phyloP scores from a whole-genome alignment of 768 basidiomycete species.

The Grammothele lineata region DNA sequence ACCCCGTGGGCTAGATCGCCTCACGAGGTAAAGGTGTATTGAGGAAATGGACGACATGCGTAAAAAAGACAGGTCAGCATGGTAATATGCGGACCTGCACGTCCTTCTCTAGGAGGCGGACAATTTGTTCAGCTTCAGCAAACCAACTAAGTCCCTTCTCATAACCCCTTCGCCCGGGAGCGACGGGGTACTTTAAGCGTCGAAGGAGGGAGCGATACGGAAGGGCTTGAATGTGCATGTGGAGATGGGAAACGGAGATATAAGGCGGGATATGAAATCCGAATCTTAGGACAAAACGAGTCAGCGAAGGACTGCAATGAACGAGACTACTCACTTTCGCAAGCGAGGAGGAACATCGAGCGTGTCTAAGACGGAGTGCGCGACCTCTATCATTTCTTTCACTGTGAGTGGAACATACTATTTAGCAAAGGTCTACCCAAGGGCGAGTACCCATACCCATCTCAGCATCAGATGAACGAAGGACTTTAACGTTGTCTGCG shows the following conservation, averaged over 20 bases:
- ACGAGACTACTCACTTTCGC: conserved; percentile 39
- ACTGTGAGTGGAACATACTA: conserved; percentile 28
- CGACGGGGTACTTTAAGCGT: conserved; percentile 46
- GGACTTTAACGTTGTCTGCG: conserved; percentile 52
- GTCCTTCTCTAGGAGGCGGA: conserved; percentile 54
- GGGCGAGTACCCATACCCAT: conserved; percentile 46
- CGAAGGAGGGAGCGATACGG: conserved; percentile 48
- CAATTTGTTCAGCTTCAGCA: conserved; percentile 54
- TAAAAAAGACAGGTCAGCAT: conserved; percentile 25
- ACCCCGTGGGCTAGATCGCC: too few species aligned
- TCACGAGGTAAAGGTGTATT: too few species aligned
- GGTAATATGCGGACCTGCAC: conserved; percentile 48
- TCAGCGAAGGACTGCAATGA: not conserved
- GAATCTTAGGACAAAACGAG: conserved; percentile 39
- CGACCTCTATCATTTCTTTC: conserved; percentile 44
- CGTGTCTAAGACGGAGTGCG: conserved; percentile 46
- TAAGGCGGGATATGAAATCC: conserved; percentile 84
- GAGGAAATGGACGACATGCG: too few species aligned
- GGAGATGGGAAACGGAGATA: conserved; percentile 67
- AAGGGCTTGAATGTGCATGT: conserved; percentile 67
- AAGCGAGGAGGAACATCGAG: conserved; percentile 36
- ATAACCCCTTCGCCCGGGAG: conserved; percentile 28
- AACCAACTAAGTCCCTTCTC: conserved; percentile 76
- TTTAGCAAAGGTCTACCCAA: too few species aligned
- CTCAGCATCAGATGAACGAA: conserved; percentile 40